These are phyloP conservation scores for Pestalotiopsis sp. DNA, from an alignment of 2,329 filamentous ascomycete genomes.

Conservation along the genomic window DNA sequence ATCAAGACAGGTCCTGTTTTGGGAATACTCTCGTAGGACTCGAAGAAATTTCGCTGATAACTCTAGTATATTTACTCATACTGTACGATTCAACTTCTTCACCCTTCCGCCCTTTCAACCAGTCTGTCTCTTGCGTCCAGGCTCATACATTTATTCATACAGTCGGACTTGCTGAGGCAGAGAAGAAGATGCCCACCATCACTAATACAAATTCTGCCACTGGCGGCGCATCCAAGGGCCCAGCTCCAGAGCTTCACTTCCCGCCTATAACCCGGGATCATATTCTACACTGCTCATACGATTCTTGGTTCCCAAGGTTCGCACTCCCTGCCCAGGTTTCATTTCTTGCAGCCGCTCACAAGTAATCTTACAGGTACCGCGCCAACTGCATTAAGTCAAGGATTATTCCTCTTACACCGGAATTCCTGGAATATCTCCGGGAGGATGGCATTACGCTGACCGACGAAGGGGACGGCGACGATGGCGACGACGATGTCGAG, in stretches of 20 bases:
- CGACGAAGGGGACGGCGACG: conserved; percentile 55
- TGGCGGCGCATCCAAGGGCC: conserved; percentile 14
- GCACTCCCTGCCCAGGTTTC: conserved; percentile 18
- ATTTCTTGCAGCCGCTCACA: not conserved
- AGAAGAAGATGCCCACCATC: conserved; percentile 24
- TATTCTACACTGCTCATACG: conserved; percentile 92
- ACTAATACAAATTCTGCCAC: conserved; percentile 22
- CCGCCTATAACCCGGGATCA: conserved; percentile 82
- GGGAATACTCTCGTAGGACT: not conserved
- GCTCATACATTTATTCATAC: not conserved
- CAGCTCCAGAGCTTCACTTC: conserved; percentile 48
- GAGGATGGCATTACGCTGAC: conserved; percentile 91
- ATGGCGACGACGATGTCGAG: conserved; percentile 56
- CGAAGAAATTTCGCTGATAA: not conserved
- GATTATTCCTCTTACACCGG: conserved; percentile 72
- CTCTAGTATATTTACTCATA: not conserved
- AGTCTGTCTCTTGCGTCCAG: not conserved
- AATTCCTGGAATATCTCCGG: conserved; percentile 83
- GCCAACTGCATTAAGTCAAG: conserved; percentile 81
- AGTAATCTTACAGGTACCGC: conserved; percentile 61
- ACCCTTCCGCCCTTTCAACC: not conserved
- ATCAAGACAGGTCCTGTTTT: not conserved
- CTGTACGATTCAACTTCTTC: not conserved
- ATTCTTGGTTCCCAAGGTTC: conserved; percentile 82
- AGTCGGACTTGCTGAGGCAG: not conserved